Conservation (phyloP, 441 rosid genomes). For the Macaranga tanarius region DNA sequence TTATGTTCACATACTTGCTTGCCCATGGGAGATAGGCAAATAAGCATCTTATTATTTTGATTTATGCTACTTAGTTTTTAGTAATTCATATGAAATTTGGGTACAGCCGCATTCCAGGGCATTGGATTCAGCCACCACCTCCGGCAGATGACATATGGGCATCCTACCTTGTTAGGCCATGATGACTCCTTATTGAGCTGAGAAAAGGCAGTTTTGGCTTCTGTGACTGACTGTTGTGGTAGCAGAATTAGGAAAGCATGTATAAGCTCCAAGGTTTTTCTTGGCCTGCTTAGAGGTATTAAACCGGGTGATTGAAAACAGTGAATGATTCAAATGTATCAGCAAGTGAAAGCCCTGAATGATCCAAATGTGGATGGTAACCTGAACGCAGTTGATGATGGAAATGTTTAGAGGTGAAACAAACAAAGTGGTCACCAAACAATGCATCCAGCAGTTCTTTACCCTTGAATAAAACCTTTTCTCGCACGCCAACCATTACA, state of each 20-base stretch:
- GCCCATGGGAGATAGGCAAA: not conserved
- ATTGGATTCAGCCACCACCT: constrained; percentile 75
- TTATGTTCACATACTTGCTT: not conserved
- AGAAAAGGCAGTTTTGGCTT: not conserved
- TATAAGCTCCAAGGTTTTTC: not conserved
- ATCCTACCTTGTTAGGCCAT: constrained; percentile 59
- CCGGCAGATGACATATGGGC: constrained; percentile 82
- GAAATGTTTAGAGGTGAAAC: no score
- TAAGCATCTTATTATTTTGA: not conserved
- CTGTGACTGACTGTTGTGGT: not conserved
- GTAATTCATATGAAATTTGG: constrained; percentile 14
- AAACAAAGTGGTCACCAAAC: no score
- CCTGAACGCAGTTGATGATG: no score
- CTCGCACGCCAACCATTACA: no score
- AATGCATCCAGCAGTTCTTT: no score
- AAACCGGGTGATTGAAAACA: not conserved
- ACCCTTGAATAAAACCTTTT: no score
- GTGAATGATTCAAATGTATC: no score
- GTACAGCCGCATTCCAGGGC: constrained; percentile 81
- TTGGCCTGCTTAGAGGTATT: not conserved
- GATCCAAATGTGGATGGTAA: no score
- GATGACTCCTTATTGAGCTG: constrained; percentile 17
- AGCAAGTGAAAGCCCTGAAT: no score
- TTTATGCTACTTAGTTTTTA: not conserved
- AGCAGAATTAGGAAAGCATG: not conserved